Base-by-base conservation (phyloP, 2,329 filamentous ascomycete species). In the Alternaria ethzedia region DNA sequence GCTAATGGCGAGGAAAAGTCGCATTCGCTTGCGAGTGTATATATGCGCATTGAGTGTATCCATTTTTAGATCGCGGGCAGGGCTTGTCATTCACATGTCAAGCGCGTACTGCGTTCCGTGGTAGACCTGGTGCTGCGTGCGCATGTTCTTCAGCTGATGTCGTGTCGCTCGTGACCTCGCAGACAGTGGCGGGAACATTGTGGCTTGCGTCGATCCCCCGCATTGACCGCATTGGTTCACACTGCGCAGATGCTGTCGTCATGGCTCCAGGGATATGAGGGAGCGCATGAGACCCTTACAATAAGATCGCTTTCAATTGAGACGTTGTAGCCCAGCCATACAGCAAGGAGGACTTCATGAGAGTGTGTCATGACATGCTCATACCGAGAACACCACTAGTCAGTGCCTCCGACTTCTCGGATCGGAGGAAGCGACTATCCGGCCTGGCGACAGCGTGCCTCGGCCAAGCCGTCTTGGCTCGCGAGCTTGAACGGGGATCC, bases 201-300 rank as follows among this genome's bases (percentile, higher is more conserved):
- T 51, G 56, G 56, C 56, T 54, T 59, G 32, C 12, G 61, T 36
- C 61, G 61, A 63, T 63, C 57, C 49, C 17, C 49, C 49, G 49
- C 49, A 41, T 41, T 52, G 20, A 17, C 17, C n/a, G n/a, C n/a
- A n/a, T n/a, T n/a, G n/a, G n/a, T 2, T 11, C 36, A n/a, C 32
- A 41, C 32, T 41, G 32, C 15, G 32, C n/a, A 36, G 44, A 43
- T 9, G 47, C 46, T 58, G 20, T 51, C 49, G 54, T 51, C 52
- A 51, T 43, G 20, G 23, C 28, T n/a, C 17, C 13, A 23, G 20
- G 20, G 28, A 23, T n/a, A 23, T 51, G 49, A 15, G 26, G n/a
- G 23, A 12, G 17, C 13, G 49, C 28, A 13, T 20, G 32, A 36
- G 17, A 13, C 12, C 17, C 17, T 11, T 23, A 21, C 49, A 21